Percentiles rank a stretch among this genome's conserved stretches.
Evolutionary conservation across 306 rosid species (phyloP).

Genomic region (Lathyrus tuberosus): DNA sequence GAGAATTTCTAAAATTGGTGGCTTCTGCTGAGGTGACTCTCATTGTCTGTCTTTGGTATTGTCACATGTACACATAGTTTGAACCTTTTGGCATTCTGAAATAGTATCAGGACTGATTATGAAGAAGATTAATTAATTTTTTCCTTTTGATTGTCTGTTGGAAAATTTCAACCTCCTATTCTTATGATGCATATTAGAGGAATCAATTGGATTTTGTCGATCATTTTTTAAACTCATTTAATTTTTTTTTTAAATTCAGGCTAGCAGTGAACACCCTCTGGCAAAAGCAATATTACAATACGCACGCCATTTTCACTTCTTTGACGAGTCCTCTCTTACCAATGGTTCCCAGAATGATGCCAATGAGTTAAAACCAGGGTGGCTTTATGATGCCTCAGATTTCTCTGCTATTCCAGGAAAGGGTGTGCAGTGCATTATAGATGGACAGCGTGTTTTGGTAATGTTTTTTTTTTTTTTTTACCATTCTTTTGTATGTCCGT

Average conservation of each 20-base stretch:
- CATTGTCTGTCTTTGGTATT: conserved; percentile 23
- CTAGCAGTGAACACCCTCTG: conserved; percentile 96
- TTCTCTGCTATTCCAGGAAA: conserved; percentile 87
- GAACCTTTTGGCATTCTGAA: conserved; percentile 29
- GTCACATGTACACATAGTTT: conserved; percentile 7
- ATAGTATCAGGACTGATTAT: conserved; percentile 24
- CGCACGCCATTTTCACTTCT: conserved; percentile 95
- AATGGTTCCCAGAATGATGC: conserved; percentile 46
- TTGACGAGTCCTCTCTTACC: conserved; percentile 65
- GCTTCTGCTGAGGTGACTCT: conserved; percentile 95
- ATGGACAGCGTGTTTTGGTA: conserved; percentile 75
- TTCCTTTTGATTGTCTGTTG: conserved; percentile 22
- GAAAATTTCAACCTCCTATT: conserved; percentile 25
- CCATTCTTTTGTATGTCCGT: conserved; percentile 12
- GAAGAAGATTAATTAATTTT: conserved; percentile 2
- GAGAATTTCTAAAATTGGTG: conserved; percentile 89
- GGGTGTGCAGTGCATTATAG: conserved; percentile 76
- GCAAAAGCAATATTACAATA: conserved; percentile 91
- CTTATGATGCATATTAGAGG: conserved; percentile 5
- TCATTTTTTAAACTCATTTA: not conserved
- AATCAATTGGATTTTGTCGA: conserved; percentile 17
- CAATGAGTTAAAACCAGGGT: conserved; percentile 55
- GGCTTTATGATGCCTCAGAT: conserved; percentile 87
- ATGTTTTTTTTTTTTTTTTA: conserved; percentile 37
- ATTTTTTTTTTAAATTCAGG: conserved; percentile 53